phyloP scores from a whole-genome alignment of 257 asterid species.

The Hygrophila difformis region DNA sequence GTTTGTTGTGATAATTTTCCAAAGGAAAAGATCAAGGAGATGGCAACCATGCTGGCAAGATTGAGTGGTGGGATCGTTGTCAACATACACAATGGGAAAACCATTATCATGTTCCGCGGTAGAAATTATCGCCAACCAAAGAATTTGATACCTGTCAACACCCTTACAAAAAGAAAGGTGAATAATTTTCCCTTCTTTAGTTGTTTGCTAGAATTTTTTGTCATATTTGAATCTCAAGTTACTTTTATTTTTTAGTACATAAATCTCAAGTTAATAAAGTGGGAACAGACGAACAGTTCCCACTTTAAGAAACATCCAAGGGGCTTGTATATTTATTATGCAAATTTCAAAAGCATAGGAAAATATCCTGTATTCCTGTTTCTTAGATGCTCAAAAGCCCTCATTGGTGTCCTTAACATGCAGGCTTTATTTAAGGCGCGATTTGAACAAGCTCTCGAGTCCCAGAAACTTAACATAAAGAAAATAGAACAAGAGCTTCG shows the following conservation, averaged over 20 bases:
- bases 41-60: constrained; percentile 90
- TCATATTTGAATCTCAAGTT: background rate
- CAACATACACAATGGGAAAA: constrained; percentile 74
- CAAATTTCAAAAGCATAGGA: background rate
- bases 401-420: constrained; percentile 12
- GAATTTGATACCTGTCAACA: constrained; percentile 88
- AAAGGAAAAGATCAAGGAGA: constrained; percentile 87
- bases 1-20: constrained; percentile 94
- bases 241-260: background rate
- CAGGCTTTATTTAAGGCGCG: constrained; percentile 95
- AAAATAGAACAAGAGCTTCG: constrained; percentile 86
- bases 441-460: constrained; percentile 94
- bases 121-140: constrained; percentile 96
- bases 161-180: constrained; percentile 91
- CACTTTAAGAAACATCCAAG: too few species aligned
- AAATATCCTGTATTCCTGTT: too few species aligned
- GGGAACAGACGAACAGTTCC: too few species aligned
- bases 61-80: constrained; percentile 90
- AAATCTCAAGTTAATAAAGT: background rate
- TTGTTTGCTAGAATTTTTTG: constrained; percentile 10
- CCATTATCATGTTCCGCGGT: constrained; percentile 93
- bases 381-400: constrained; percentile 9
- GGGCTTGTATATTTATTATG: background rate
- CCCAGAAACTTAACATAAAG: constrained; percentile 90
- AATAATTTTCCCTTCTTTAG: constrained; percentile 7